Evolutionary conservation across 2,329 filamentous ascomycete genomes (phyloP).

Genomic region (Colletotrichum liriopes): DNA sequence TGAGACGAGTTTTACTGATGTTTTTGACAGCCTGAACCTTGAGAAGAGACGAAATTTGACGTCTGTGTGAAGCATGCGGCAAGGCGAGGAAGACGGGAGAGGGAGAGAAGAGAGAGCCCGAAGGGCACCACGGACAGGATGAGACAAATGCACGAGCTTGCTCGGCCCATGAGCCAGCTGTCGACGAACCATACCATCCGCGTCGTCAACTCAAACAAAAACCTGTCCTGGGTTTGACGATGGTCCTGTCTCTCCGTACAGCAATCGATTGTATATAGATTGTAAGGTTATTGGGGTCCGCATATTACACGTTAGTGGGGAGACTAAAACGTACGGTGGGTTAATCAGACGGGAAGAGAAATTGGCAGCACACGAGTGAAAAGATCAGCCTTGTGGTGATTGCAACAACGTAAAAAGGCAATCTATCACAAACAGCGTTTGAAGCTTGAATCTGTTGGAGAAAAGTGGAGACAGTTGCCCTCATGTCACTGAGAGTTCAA

Average conservation of each 20-base stretch:
- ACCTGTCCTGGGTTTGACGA: background rate
- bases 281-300: slow-evolving; percentile 28
- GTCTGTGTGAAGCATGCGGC: background rate
- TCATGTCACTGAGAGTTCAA: slow-evolving; percentile 18
- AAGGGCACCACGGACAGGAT: background rate
- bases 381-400: slow-evolving; percentile 31
- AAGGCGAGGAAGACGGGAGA: background rate
- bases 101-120: background rate
- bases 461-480: slow-evolving; percentile 29
- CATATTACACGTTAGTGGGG: slow-evolving; percentile 33
- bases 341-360: background rate
- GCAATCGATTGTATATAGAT: slow-evolving; percentile 13
- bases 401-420: background rate
- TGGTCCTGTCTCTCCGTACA: background rate
- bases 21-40: slow-evolving; percentile 34
- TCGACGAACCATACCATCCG: background rate
- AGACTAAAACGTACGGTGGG: slow-evolving; percentile 14
- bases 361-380: background rate
- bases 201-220: background rate
- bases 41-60: slow-evolving; percentile 17
- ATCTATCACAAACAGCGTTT: slow-evolving; percentile 35
- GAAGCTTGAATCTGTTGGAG: slow-evolving; percentile 33
- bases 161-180: background rate
- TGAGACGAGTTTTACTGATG: slow-evolving; percentile 39
- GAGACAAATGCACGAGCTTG: background rate